These are phyloP conservation scores for Monilinia laxa DNA, from an alignment of 2,329 filamentous ascomycete genomes.

Conservation along the genomic window DNA sequence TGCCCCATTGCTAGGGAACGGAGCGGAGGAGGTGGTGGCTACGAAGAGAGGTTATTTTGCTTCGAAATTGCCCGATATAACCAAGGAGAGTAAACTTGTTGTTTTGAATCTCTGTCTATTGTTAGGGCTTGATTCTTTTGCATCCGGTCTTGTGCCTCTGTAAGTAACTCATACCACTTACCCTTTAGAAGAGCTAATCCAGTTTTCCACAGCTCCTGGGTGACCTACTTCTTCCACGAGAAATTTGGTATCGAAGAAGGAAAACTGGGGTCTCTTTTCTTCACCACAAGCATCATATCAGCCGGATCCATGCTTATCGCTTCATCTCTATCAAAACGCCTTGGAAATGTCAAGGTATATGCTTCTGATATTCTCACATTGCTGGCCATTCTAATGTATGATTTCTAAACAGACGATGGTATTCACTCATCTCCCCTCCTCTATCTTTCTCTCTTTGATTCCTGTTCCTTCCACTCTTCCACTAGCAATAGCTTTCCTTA, in stretches of 20 bases:
- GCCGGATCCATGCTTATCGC: conserved; percentile 54
- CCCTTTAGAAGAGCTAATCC: conserved; percentile 41
- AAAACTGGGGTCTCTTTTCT: conserved; percentile 55
- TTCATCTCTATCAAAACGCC: conserved; percentile 53
- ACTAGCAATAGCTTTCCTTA: conserved; percentile 58
- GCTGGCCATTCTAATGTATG: conserved; percentile 33
- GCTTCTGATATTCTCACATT: background rate
- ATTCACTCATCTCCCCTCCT: conserved; percentile 69
- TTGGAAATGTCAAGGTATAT: conserved; percentile 62
- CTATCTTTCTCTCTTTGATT: conserved; percentile 63
- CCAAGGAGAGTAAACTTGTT: conserved; percentile 52
- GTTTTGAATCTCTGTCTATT: conserved; percentile 64
- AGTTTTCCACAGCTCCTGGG: conserved; percentile 53
- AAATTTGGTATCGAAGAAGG: conserved; percentile 51
- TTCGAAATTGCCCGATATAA: conserved; percentile 56
- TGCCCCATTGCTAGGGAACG: conserved; percentile 36
- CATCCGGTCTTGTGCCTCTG: conserved; percentile 66
- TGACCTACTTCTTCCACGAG: conserved; percentile 56
- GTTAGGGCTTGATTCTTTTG: conserved; percentile 67
- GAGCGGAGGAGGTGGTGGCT: conserved; percentile 28
- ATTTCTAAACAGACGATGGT: conserved; percentile 61
- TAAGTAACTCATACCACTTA: conserved; percentile 42
- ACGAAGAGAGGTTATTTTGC: conserved; percentile 34
- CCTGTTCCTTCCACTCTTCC: conserved; percentile 54
- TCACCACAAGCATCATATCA: conserved; percentile 52